Percentiles rank a stretch among this genome's conserved stretches.
Conservation (phyloP, 2,329 filamentous ascomycete species). For the Xylaria multiplex region DNA sequence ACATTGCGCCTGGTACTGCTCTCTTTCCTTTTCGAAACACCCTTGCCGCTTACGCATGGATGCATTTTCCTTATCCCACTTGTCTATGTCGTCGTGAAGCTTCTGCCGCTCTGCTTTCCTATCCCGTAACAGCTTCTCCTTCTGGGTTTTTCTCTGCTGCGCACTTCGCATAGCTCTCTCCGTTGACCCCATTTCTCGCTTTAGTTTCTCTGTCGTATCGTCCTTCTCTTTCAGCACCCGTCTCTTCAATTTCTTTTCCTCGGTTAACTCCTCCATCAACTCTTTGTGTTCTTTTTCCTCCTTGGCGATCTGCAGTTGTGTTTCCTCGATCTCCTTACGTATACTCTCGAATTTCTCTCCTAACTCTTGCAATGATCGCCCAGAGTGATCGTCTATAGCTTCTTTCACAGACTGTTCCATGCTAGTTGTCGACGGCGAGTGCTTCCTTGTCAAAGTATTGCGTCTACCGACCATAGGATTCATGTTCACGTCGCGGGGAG, state of each 20-base stretch:
- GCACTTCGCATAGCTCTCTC: conserved; percentile 84
- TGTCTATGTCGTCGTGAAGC: conserved; percentile 73
- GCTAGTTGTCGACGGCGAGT: conserved; percentile 75
- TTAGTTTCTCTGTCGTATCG: conserved; percentile 84
- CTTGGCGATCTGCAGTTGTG: conserved; percentile 73
- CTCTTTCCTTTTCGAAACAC: conserved; percentile 64
- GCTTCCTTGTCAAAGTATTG: conserved; percentile 76
- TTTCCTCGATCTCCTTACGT: conserved; percentile 84
- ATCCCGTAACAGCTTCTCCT: conserved; percentile 76
- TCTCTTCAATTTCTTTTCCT: conserved; percentile 81
- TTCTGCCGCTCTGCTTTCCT: conserved; percentile 75
- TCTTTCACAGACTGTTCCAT: conserved; percentile 61
- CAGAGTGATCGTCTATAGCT: conserved; percentile 62
- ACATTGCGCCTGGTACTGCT: conserved; percentile 61
- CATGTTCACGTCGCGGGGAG: conserved; percentile 72
- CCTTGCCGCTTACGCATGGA: conserved; percentile 67
- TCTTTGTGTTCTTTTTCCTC: conserved; percentile 77
- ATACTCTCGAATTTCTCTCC: conserved; percentile 83
- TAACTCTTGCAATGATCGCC: conserved; percentile 77
- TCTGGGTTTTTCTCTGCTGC: conserved; percentile 80
- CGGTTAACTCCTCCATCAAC: conserved; percentile 73
- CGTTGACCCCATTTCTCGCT: conserved; percentile 80
- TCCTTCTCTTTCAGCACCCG: conserved; percentile 88
- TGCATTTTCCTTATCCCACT: conserved; percentile 72
- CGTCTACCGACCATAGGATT: conserved; percentile 59